Base-by-base conservation (phyloP, 2,329 filamentous ascomycete genomes). In the Emergomyces pasteurianus region DNA sequence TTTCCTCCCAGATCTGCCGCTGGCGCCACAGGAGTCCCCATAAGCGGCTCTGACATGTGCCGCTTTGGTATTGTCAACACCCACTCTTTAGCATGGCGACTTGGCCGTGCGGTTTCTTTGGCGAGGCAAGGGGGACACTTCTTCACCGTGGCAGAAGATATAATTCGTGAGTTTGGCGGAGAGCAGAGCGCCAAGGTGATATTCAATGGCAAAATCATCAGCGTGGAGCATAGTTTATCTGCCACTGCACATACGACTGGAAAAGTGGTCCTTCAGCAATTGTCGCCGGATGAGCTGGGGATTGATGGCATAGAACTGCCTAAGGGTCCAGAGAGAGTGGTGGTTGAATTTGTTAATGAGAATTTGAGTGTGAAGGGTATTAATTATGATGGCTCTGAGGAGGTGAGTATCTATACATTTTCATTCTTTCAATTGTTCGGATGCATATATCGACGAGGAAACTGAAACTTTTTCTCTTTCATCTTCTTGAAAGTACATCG, bases 181-280 rank as follows among this genome's bases (percentile, higher is more conserved):
- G 65, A 72, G 0, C 73, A 74, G 6, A 77, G 78, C 0, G 83
- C 81, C 1, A 80, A 76, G 62, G 78, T 86, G 7, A 65, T 86
- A n/a, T 86, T 81, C 73, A 79, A 80, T 62, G 84, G 84, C 42
- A 86, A 86, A 72, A 85, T 86, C 64, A 76, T 84, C 23, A 78
- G 78, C 1, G 83, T 86, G 0, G 80, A 85, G 68, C 74, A 83
- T 52, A 50, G 47, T 21, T 67, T 85, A 10, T 65, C 54, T 50
- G 77, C 78, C 63, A 80, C 79, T 66, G 83, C 83, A 0, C 67
- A 69, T 59, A 65, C 63, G 2, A 57, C 84, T 65, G 83, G 83
- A 12, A 81, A 83, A 67, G 80, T 82, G 62, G 77, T 80, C 34
- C 80, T 86, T 58, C 77, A 82, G 61, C 78, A 78, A 1, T 72